These are phyloP conservation scores for Pezizomycotina sp. DNA, from an alignment of 2,329 filamentous ascomycete genomes.

Conservation along the genomic window DNA sequence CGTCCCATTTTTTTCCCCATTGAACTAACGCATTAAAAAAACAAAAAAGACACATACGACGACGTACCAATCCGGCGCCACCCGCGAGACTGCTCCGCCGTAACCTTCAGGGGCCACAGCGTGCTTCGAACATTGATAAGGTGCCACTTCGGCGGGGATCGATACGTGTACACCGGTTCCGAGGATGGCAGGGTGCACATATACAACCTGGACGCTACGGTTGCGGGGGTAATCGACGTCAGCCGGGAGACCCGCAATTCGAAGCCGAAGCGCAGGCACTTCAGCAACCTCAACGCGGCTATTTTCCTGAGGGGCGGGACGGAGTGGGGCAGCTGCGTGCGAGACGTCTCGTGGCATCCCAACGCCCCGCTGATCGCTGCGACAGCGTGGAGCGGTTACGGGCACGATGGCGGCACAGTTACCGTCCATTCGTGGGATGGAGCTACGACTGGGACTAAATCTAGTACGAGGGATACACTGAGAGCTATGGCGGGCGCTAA, in stretches of 20 bases:
- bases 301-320: slow-evolving; percentile 36
- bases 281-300: slow-evolving; percentile 39
- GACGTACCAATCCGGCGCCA: slow-evolving; percentile 36
- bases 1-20: neutral
- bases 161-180: slow-evolving; percentile 86
- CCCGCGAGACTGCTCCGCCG: slow-evolving; percentile 73
- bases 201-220: slow-evolving; percentile 82
- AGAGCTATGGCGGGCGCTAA: no score
- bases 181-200: slow-evolving; percentile 79
- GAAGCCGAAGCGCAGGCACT: slow-evolving; percentile 41
- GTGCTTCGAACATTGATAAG: slow-evolving; percentile 82
- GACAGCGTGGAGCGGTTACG: slow-evolving; percentile 19
- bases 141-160: slow-evolving; percentile 85
- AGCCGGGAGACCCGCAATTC: slow-evolving; percentile 48
- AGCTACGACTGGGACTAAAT: slow-evolving; percentile 12
- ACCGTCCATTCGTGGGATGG: slow-evolving; percentile 14
- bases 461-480: slow-evolving; percentile 10
- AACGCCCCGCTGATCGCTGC: slow-evolving; percentile 57
- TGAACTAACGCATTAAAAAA: neutral
- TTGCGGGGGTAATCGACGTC: slow-evolving; percentile 65
- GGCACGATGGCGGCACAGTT: slow-evolving; percentile 31
- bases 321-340: slow-evolving; percentile 59
- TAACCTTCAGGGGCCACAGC: slow-evolving; percentile 81
- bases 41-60: slow-evolving; percentile 15
- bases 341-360: slow-evolving; percentile 85